A percentile compares a stretch with the other conserved stretches of the same genome.
phyloP scores from a whole-genome alignment of 148 eudicot genomes.

The Chenopodium suecicum region DNA sequence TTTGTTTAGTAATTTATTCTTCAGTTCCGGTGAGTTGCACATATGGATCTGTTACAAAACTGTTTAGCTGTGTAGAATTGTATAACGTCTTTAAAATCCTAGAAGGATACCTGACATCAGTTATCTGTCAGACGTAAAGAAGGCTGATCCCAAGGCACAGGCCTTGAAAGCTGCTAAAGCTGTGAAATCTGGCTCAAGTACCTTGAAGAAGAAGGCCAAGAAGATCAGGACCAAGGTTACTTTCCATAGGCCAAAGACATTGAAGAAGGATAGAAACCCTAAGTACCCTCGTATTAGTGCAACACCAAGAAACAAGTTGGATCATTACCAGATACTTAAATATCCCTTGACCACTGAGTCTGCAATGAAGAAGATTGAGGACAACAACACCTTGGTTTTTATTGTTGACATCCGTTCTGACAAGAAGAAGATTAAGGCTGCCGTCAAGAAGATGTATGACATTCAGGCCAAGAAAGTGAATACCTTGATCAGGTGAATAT shows the following conservation, averaged over 20 bases:
- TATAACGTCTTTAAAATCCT: background rate
- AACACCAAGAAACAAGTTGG: slow-evolving; percentile 74
- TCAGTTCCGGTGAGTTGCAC: background rate
- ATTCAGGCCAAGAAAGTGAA: slow-evolving; percentile 87
- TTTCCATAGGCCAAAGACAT: slow-evolving; percentile 77
- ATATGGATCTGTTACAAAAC: background rate
- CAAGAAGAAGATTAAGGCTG: slow-evolving; percentile 82
- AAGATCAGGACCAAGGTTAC: slow-evolving; percentile 80
- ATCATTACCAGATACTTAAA: slow-evolving; percentile 77
- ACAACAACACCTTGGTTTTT: slow-evolving; percentile 81
- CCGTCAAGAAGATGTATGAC: slow-evolving; percentile 86
- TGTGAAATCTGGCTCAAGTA: slow-evolving; percentile 60
- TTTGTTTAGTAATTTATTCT: background rate
- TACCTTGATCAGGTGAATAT: slow-evolving; percentile 69
- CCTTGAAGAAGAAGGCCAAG: slow-evolving; percentile 65
- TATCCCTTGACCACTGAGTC: slow-evolving; percentile 87
- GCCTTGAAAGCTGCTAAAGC: slow-evolving; percentile 90
- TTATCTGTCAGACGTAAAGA: slow-evolving; percentile 32
- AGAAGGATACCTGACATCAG: background rate
- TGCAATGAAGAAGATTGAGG: slow-evolving; percentile 93
- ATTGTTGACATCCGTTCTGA: slow-evolving; percentile 79
- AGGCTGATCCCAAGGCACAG: slow-evolving; percentile 63
- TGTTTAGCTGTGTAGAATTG: background rate
- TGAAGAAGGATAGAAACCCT: slow-evolving; percentile 74
- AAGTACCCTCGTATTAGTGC: slow-evolving; percentile 85